Base-by-base conservation (phyloP, 139 green algal species). In the Mesostigma viride region DNA sequence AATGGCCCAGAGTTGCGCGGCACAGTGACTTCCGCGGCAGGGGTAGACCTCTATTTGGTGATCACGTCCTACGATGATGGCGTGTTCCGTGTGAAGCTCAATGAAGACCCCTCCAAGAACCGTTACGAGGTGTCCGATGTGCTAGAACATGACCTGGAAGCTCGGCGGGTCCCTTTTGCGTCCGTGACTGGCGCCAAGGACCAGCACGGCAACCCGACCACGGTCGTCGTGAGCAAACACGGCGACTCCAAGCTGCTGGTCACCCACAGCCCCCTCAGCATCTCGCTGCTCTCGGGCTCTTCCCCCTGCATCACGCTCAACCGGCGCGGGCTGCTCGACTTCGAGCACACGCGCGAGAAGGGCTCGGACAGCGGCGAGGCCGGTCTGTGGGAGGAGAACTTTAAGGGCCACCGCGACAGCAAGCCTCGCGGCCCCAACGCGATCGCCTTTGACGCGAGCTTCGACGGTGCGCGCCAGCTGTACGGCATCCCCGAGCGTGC, bases 401-500 rank as follows among this genome's bases (percentile, higher is more conserved):
- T 96, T 78, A 84, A 87, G 17, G 66, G 48, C 32, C 88, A 94
- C 76, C 73, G 62, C 22, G 71, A 77, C 51, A 61, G 64, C 44
- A 65, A 94, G 80, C 82, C 83, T 1, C 76, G 82, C 30, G 92
- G 92, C 0, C 91, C 91, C 6, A 6, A 61, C 94, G 79, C 85
- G 84, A 3, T 99, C 47, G 86, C 85, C 8, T 82, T 97, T 22
- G 94, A 99, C 73, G 67, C 97, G 1, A 63, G 63, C 1, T 97
- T 96, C 67, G 82, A 83, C 22, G 81, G 76, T 2, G 70, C 79
- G 11, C 26, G 81, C 17, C 83, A 96, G 63, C 83, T 96, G 35
- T 98, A 95, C 73, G 94, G 94, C 61, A 82, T 99, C 3, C 94
- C 94, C 0, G 89, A 99, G 81, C 88, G 81, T 32, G 89, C 94